A percentile compares a stretch with the other conserved stretches of the same genome.
Evolutionary conservation across 495 filamentous ascomycete genomes (phyloP).

Genomic region (Apiosordaria backusii): DNA sequence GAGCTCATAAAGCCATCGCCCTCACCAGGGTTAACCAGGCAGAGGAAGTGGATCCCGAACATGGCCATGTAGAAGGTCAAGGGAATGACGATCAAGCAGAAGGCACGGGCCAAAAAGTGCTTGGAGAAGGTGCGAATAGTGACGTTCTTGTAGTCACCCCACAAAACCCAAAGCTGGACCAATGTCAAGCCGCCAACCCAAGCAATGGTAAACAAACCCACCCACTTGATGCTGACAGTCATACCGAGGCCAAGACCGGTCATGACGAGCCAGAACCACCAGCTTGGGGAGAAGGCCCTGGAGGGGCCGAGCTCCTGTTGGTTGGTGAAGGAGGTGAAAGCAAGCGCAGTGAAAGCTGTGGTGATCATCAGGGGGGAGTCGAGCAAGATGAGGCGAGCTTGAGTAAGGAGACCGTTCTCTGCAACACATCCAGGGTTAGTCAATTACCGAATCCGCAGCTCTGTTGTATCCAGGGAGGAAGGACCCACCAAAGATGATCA

Average conservation of each 20-base stretch:
- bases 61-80: conserved; percentile 87
- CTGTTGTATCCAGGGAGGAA: neutral
- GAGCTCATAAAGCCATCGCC: conserved; percentile 99
- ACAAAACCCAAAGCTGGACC: conserved; percentile 88
- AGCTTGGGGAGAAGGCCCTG: conserved; percentile 78
- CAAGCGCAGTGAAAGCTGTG: conserved; percentile 85
- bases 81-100: conserved; percentile 91
- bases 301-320: conserved; percentile 90
- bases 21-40: conserved; percentile 89
- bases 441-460: conserved; percentile 2
- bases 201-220: conserved; percentile 95
- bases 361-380: conserved; percentile 93
- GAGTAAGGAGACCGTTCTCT: conserved; percentile 95
- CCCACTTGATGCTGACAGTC: conserved; percentile 97
- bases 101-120: conserved; percentile 85
- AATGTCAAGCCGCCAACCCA: conserved; percentile 93
- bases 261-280: conserved; percentile 96
- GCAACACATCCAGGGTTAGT: conserved; percentile 18
- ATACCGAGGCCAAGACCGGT: conserved; percentile 86
- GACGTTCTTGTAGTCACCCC: conserved; percentile 82
- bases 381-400: conserved; percentile 90
- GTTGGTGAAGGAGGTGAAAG: conserved; percentile 92
- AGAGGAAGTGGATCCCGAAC: conserved; percentile 94
- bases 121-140: conserved; percentile 86
- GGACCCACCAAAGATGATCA: conserved; percentile 83